Evolutionary conservation across 2,329 filamentous ascomycete species (phyloP).

Genomic region (Sclerotinia nivalis): DNA sequence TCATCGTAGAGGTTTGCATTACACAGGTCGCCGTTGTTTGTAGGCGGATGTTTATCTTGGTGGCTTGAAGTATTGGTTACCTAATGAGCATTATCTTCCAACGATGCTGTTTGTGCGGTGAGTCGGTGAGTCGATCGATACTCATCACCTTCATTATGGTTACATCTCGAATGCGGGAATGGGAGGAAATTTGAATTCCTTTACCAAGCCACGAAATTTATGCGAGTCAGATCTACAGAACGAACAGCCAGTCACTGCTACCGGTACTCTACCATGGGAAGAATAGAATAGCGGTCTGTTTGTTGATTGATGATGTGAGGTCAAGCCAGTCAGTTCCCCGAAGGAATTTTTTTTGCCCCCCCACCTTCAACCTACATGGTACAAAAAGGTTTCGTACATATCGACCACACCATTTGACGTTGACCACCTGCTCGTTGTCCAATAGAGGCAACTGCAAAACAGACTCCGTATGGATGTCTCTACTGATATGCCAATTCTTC

Average conservation of each 20-base stretch:
- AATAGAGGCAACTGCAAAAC: constrained; percentile 1
- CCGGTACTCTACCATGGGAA: background rate
- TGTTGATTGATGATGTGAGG: background rate
- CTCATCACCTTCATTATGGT: background rate
- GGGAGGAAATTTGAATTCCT: background rate
- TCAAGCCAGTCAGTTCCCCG: background rate
- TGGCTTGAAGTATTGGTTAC: constrained; percentile 2
- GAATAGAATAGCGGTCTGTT: constrained; percentile 19
- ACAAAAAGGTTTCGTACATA: background rate
- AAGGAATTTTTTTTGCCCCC: background rate
- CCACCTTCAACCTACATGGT: background rate
- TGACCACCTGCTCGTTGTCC: constrained; percentile 10
- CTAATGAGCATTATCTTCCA: background rate
- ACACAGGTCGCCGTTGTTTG: background rate
- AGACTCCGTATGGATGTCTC: background rate
- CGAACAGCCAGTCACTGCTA: background rate
- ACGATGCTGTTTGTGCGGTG: background rate
- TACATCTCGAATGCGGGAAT: background rate
- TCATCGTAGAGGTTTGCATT: background rate
- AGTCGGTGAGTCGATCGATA: background rate
- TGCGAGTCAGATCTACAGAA: constrained; percentile 1
- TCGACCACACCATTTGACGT: background rate
- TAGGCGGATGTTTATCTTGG: background rate
- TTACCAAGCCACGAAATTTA: background rate
- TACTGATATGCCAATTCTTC: background rate